These are phyloP conservation scores for Wickerhamiella bombiphila DNA, from an alignment of 805 yeast species.

Conservation along the genomic window DNA sequence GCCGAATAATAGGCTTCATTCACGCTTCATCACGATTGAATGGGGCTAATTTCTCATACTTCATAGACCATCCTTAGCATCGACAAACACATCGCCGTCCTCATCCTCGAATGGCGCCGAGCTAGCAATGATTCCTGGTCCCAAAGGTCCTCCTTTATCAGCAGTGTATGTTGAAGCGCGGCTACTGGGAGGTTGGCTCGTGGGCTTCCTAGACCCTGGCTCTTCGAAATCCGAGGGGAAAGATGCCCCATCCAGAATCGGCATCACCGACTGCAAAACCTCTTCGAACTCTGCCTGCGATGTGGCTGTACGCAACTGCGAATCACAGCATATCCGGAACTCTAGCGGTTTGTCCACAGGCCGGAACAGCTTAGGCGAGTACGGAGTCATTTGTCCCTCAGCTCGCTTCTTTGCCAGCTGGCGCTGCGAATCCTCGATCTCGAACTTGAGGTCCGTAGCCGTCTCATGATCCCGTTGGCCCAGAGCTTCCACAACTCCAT, in stretches of 20 bases:
- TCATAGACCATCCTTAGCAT: slow-evolving; percentile 9
- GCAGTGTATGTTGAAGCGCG: too few relatives aligned
- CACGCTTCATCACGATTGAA: too few relatives aligned
- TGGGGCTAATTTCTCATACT: too few relatives aligned
- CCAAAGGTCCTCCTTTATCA: too few relatives aligned
- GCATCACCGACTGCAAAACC: slow-evolving; percentile 50
- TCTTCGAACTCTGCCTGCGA: slow-evolving; percentile 39
- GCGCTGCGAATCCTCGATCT: slow-evolving; percentile 82
- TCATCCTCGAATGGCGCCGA: slow-evolving; percentile 4
- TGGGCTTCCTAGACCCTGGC: slow-evolving; percentile 48
- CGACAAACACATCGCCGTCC: slow-evolving; percentile 15
- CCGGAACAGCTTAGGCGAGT: slow-evolving; percentile 65
- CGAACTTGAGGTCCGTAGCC: slow-evolving; percentile 80
- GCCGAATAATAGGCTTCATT: too few relatives aligned
- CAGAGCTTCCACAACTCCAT: slow-evolving; percentile 66
- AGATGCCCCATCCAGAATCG: slow-evolving; percentile 70
- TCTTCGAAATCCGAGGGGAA: slow-evolving; percentile 49
- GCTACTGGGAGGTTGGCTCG: neutral
- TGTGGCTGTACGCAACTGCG: slow-evolving; percentile 29
- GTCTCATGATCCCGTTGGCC: slow-evolving; percentile 58
- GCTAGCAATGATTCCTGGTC: too few relatives aligned
- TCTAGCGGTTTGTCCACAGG: slow-evolving; percentile 36
- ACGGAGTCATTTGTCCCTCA: slow-evolving; percentile 52
- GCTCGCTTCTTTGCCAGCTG: slow-evolving; percentile 51
- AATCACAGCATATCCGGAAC: slow-evolving; percentile 47